Percentiles rank a stretch among this genome's conserved stretches.
These are phyloP conservation scores for Carallia brachiata DNA, from an alignment of 345 rosid species.

Conservation along the genomic window DNA sequence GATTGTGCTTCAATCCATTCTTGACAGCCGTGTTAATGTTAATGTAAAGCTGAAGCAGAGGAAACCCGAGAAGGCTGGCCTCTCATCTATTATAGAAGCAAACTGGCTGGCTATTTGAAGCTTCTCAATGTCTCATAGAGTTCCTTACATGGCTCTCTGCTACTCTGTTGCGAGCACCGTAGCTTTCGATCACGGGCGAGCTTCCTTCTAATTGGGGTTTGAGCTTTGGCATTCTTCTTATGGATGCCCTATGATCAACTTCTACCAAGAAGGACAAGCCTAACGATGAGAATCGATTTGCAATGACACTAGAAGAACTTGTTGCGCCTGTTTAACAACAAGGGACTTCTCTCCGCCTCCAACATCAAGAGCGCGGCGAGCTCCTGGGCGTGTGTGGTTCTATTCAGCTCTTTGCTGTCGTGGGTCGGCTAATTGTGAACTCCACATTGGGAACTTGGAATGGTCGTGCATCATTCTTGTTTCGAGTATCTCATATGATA, in stretches of 20 bases:
- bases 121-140: not conserved
- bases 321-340: not conserved
- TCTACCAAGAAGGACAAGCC: too few species aligned
- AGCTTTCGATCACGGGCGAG: too few species aligned
- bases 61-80: slow-evolving; percentile 34
- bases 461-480: not conserved
- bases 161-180: too few species aligned
- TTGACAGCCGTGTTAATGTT: slow-evolving; percentile 68
- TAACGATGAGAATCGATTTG: too few species aligned
- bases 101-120: too few species aligned
- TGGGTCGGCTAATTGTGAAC: not conserved
- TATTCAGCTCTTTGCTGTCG: not conserved
- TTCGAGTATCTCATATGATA: too few species aligned
- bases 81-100: too few species aligned
- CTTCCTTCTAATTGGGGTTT: too few species aligned
- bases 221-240: not conserved
- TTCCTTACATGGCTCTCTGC: not conserved
- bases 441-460: not conserved
- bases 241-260: too few species aligned
- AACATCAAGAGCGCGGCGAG: not conserved
- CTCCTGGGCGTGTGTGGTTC: not conserved
- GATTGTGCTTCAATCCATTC: slow-evolving; percentile 70
- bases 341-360: not conserved
- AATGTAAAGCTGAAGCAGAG: slow-evolving; percentile 80
- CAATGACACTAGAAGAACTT: not conserved